phyloP scores from a whole-genome alignment of 2,329 filamentous ascomycete genomes.

The Calonectria henricotiae region DNA sequence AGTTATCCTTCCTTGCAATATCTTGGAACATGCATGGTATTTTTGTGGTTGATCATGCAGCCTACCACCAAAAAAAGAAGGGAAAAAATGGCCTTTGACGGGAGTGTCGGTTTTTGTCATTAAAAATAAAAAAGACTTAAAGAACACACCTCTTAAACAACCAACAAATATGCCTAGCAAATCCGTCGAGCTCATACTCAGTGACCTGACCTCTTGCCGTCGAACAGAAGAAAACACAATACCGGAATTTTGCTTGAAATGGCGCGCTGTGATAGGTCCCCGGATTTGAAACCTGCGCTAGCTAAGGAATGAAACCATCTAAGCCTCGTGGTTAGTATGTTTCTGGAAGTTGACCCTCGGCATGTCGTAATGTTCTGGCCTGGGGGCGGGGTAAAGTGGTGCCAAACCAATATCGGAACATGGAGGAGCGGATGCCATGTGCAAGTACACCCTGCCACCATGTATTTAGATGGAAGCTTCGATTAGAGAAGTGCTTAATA shows the following conservation, averaged over 20 bases:
- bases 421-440: not conserved
- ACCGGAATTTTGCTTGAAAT: not conserved
- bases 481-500: too few species aligned
- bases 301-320: not conserved
- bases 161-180: too few species aligned
- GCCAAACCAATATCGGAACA: not conserved
- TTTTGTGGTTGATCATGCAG: too few species aligned
- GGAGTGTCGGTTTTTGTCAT: too few species aligned
- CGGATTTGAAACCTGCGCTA: not conserved
- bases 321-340: constrained; percentile 12
- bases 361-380: not conserved
- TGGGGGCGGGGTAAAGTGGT: constrained; percentile 5
- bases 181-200: too few species aligned
- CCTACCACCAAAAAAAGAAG: too few species aligned
- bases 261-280: not conserved
- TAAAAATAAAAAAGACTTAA: too few species aligned
- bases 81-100: too few species aligned
- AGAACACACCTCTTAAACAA: too few species aligned
- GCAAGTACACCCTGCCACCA: not conserved
- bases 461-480: not conserved
- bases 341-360: constrained; percentile 22
- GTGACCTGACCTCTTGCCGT: not conserved
- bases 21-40: too few species aligned
- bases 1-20: too few species aligned
- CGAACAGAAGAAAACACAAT: not conserved